Evolutionary conservation across 352 stramenopile species (phyloP), one percentile per base, ranked within the genome.

Genomic region (Pythium biforme): DNA sequence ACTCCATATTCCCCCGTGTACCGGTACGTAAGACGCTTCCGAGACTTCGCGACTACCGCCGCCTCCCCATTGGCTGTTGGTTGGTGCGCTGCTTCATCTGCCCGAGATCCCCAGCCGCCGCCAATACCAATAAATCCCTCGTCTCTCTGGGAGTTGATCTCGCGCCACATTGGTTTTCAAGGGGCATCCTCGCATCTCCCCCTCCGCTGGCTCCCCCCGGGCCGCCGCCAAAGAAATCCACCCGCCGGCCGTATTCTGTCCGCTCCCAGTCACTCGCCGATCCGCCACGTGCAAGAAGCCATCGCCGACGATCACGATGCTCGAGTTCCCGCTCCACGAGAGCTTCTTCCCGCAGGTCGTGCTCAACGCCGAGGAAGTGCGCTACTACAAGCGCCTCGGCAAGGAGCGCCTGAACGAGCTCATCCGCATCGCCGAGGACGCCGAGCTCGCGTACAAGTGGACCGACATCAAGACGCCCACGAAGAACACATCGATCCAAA

Each of bases 291-390:
- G 19, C 15, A n/a, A n/a, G n/a, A n/a, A n/a, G n/a, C n/a, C n/a
- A n/a, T n/a, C n/a, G n/a, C n/a, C n/a, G n/a, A n/a, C 51, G n/a
- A 14, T 39, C 34, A 62, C 20, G 8, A 62, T 70, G 77, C 67
- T 92, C 45, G 80, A 86, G 52, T 85, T 93, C 59, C 83, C 86
- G 17, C 67, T 95, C 11, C 77, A 82, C 59, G 79, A 92, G 60
- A 80, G 77, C 50, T 92, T 93, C 76, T 95, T 95, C 69, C 86
- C 86, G 51, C 83, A 89, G 56, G 77, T 95, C 53, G 76, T 79
- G 47, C 69, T 95, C 8, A 75, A 70, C 40, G 73, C 75, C 31
- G 81, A 91, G 29, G 83, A 95, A 52, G 70, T 92, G 20, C 71
- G 77, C 20, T 82, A 87, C 62, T 92, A 93, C 68, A 86, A 87